Conservation (phyloP, 352 stramenopile species). For the Phytophthora sansomeana region DNA sequence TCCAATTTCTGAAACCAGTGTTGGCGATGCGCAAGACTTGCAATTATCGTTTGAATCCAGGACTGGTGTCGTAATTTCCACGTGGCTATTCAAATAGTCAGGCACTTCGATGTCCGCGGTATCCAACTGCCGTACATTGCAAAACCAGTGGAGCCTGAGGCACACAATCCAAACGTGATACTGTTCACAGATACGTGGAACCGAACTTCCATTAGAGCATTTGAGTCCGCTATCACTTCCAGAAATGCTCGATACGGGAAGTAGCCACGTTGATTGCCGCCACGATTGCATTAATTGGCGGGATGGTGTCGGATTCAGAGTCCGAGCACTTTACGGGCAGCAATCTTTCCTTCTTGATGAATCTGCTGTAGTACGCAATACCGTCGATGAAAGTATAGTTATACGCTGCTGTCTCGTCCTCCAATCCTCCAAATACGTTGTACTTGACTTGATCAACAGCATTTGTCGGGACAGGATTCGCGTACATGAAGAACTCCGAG, state of each 20-base stretch:
- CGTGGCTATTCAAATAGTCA: background rate
- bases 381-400: conserved; percentile 41
- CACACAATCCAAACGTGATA: conserved; percentile 15
- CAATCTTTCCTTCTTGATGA: conserved; percentile 2
- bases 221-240: background rate
- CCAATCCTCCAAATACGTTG: conserved; percentile 26
- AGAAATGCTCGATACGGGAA: conserved; percentile 5
- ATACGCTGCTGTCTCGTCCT: conserved; percentile 12
- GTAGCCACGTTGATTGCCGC: conserved; percentile 19
- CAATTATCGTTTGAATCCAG: background rate
- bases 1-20: background rate
- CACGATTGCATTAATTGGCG: conserved; percentile 31
- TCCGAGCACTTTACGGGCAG: conserved; percentile 20
- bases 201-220: background rate
- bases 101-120: conserved; percentile 20
- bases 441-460: conserved; percentile 25
- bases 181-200: conserved; percentile 11
- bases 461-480: conserved; percentile 23
- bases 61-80: conserved; percentile 11
- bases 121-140: conserved; percentile 18
- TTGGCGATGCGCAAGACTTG: background rate
- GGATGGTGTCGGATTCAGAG: conserved; percentile 26
- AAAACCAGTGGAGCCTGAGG: background rate
- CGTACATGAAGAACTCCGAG: conserved; percentile 35
- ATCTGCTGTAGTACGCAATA: conserved; percentile 21